Evolutionary conservation across 805 yeast genomes (phyloP).

Genomic region (Barnettozyma wickerhamii): DNA sequence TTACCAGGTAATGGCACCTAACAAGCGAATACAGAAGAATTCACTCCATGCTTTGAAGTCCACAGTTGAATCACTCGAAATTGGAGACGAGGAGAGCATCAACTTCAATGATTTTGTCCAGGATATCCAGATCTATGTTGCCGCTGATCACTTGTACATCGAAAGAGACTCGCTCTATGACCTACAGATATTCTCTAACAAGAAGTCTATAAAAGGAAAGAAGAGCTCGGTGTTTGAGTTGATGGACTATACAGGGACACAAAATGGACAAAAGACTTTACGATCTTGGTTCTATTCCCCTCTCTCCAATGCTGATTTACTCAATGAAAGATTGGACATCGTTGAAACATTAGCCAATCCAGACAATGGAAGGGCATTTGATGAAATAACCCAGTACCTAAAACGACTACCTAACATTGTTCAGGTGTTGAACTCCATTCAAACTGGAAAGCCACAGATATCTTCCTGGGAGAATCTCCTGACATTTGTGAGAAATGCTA

Average conservation of each 20-base stretch:
- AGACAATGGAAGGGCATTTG: slow-evolving; percentile 18
- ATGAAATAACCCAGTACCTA: slow-evolving; percentile 19
- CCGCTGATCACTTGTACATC: slow-evolving; percentile 20
- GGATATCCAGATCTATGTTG: slow-evolving; percentile 3
- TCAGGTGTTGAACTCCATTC: slow-evolving; percentile 16
- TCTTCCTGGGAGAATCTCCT: slow-evolving; percentile 29
- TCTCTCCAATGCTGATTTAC: slow-evolving; percentile 20
- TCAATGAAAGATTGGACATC: slow-evolving; percentile 28
- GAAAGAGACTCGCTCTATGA: slow-evolving; percentile 28
- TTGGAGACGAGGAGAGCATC: background rate
- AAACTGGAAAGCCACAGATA: slow-evolving; percentile 24
- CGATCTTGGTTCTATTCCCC: slow-evolving; percentile 34
- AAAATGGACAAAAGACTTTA: slow-evolving; percentile 28
- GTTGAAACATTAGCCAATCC: slow-evolving; percentile 24
- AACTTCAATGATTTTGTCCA: slow-evolving; percentile 1
- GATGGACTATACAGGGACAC: slow-evolving; percentile 25
- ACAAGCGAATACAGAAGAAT: background rate
- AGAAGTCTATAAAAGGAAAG: background rate
- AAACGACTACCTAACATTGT: slow-evolving; percentile 30
- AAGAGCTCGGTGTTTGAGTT: slow-evolving; percentile 18
- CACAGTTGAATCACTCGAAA: background rate
- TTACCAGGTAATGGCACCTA: background rate
- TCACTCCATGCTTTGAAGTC: slow-evolving; percentile 1
- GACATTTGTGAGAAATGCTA: slow-evolving; percentile 20
- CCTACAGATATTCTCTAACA: slow-evolving; percentile 21